These are phyloP conservation scores for Chalciporus sp. DNA, from an alignment of 1,284 basidiomycete species.

Conservation along the genomic window DNA sequence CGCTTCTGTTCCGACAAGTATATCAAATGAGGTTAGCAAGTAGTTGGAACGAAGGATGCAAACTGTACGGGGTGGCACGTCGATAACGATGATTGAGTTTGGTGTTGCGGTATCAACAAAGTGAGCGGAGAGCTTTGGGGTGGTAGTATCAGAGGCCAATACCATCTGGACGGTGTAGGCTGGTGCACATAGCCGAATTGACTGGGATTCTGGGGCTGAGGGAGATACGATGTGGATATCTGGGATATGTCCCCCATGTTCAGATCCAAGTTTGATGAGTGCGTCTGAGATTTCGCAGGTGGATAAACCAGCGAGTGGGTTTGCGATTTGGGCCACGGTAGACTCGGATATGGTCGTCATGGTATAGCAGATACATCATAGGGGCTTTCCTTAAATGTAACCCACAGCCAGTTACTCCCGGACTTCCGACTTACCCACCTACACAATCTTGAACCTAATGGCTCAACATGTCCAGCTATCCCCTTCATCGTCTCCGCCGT, in stretches of 20 bases:
- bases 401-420: neutral
- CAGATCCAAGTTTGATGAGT: constrained; percentile 79
- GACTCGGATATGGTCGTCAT: constrained; percentile 20
- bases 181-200: constrained; percentile 62
- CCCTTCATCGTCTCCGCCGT: constrained; percentile 14
- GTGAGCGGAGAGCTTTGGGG: constrained; percentile 73
- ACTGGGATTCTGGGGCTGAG: constrained; percentile 24
- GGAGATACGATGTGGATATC: constrained; percentile 73
- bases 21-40: constrained; percentile 14
- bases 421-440: too few relatives aligned
- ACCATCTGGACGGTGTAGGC: constrained; percentile 95
- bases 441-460: constrained; percentile 11
- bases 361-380: constrained; percentile 2
- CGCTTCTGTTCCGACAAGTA: constrained; percentile 46
- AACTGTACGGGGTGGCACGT: constrained; percentile 70
- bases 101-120: constrained; percentile 83
- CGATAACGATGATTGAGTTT: constrained; percentile 75
- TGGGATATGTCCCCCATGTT: constrained; percentile 81
- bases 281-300: constrained; percentile 91
- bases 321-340: too few relatives aligned
- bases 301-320: constrained; percentile 52
- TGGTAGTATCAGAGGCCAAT: constrained; percentile 53
- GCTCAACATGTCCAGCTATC: constrained; percentile 10
- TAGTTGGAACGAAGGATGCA: constrained; percentile 3
- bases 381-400: constrained; percentile 9